Base-by-base conservation (phyloP, 306 rosid species). In the Canavalia gladiata region DNA sequence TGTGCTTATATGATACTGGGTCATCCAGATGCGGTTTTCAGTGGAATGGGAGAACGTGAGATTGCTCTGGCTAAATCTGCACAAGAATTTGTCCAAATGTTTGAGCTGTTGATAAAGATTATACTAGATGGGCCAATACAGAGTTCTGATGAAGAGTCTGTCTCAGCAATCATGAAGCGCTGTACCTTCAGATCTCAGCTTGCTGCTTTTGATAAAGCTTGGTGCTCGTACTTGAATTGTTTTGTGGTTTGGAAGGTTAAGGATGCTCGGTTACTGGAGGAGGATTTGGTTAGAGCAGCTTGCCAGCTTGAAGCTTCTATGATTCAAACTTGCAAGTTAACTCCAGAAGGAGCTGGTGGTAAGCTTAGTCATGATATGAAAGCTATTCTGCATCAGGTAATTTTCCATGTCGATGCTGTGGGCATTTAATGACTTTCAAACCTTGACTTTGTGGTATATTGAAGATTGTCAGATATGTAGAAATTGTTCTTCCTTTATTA, bases 231-330 rank as follows among this genome's bases (percentile, higher is more conserved):
- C 87, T 81, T 95, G 81, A 91, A 92, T 84, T 90, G 91, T 86
- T 95, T 95, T 75, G 98, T 91, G 75, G 83, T 75, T 2, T 95
- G 99, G 99, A 95, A 95, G 90, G 94, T 89, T 75, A 91, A 90
- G 85, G 99, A 93, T 90, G 99, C 99, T 33, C 91, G 81, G 70
- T 84, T 80, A 11, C 72, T 95, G 82, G 99, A 93, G 84, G 94
- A 87, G n/a, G 99, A 95, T 87, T 85, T 95, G 83, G 97, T 95
- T 82, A 90, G 92, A 88, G 98, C 99, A 81, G 99, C 97, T 66
- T 95, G 99, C 86, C 99, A 95, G 74, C 89, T 95, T 72, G 99
- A 95, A 84, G 90, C 94, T 74, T 95, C 99, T 62, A 95, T 95
- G 97, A 87, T 95, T 82, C 98, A 93, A 77, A 93, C 94, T 49